Base-by-base conservation (phyloP, 2,329 filamentous ascomycete species). In the Chaetothyriales sp. region DNA sequence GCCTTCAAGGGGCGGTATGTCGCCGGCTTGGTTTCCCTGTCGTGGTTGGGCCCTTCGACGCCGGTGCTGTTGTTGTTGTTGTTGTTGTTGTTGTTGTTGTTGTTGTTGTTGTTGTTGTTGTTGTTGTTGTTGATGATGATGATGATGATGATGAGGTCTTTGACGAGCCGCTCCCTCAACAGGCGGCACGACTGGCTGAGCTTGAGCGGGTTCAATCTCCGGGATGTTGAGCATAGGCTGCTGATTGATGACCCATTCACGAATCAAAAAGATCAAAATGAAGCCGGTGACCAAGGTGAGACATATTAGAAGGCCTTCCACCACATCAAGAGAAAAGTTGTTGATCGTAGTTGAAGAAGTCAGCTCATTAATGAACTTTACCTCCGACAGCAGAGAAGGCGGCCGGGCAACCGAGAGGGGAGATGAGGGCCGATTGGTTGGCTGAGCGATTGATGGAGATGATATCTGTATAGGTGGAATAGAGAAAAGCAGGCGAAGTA, bases 211-310 rank as follows among this genome's bases (percentile, higher is more conserved):
- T 53, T 66, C 73, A 61, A 64, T 69, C 56, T 67, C 82, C 0
- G 80, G 83, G 72, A 92, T 82, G 61, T 94, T 93, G 59, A 92
- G 83, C 57, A 89, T 83, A 4, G 90, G 92, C 63, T 98, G 92
- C 65, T 98, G 92, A 65, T 98, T 92, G 8, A 98, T 88, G 48
- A 98, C 92, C 77, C 95, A 98, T 69, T 98, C 92, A 46, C 93
- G 75, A 46, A 98, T 95, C 3, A 98, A 70, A 59, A 98, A 98
- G 43, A 98, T 81, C n/a, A 98, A 71, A 53, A 98, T 95, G 66
- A 96, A 98, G 52, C 84, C 88, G 44, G 95, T 77, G 6, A 98
- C 90, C 48, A 96, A 86, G 9, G 93, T 70, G 5, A 95, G 71
- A 0, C 90, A 98, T 59, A 98, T 95, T 46, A 96, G 78, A 63